Evolutionary conservation across 352 stramenopile genomes (phyloP), one percentile per base, ranked within the genome.

Genomic region (Phytophthora ohioensis): DNA sequence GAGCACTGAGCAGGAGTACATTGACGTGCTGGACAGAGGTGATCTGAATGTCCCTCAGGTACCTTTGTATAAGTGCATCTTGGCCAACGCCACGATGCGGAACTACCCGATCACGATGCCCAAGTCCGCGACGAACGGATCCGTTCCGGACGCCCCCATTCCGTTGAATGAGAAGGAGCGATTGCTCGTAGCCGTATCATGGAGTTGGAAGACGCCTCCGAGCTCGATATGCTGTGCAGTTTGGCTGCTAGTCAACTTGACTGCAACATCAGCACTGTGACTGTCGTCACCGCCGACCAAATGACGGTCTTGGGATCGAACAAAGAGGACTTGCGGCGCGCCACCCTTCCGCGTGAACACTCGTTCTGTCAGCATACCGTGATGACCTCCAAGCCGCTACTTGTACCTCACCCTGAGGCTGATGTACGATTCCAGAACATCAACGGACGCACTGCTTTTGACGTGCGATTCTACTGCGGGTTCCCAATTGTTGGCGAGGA

Each of bases 331-430:
- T 45, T 83, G 46, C 60, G 73, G 17, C 55, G 52, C 5, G 41
- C 71, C 6, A 43, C 67, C 6, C 80, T 88, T 38, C 73, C 80
- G 15, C 80, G 82, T 27, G 69, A 87, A 39, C 69, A 90, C 7
- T 76, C 74, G 34, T 88, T 93, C 68, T 93, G 85, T 43, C 73
- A 82, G 35, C 85, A 91, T 45, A 79, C 75, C n/a, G 76, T 91
- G 35, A 81, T 93, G 81, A 80, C 76, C 6, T 45, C 77, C 48
- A 82, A 88, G 69, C 82, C 85, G 11, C 57, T 93, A 9, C 62
- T 92, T 6, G 77, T 91, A 32, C 78, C 73, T 1, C 78, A 90
- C 35, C 72, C 79, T 1, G 77, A 88, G 39, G 76, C 84, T 7
- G 85, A 92, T 53, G 72, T 91, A 43, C 85, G 85, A 21, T 92